Evolutionary conservation across 2,329 filamentous ascomycete genomes (phyloP).

Genomic region (Decorospora gaudefroyi): DNA sequence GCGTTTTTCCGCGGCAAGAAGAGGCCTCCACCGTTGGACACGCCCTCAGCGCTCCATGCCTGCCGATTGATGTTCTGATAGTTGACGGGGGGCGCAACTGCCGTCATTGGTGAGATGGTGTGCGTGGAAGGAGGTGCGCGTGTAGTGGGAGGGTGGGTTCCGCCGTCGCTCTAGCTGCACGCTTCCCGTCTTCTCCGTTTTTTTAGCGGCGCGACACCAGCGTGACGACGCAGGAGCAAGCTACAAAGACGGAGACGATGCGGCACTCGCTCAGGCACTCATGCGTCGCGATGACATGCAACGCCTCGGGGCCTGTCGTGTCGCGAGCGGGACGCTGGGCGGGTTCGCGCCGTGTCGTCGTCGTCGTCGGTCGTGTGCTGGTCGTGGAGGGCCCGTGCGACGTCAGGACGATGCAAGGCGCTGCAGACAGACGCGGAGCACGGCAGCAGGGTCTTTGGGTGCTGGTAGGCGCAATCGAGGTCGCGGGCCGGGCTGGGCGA

Average conservation of each 20-base stretch:
- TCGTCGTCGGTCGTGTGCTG: constrained; percentile 43
- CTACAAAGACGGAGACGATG: constrained; percentile 19
- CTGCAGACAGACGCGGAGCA: constrained; percentile 19
- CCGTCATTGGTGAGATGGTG: constrained; percentile 59
- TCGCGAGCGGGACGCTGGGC: constrained; percentile 1
- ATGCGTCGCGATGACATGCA: constrained; percentile 30
- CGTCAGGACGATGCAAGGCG: constrained; percentile 31
- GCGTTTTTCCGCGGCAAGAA: constrained; percentile 84
- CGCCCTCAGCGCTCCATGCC: constrained; percentile 65
- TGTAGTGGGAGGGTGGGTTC: constrained; percentile 23
- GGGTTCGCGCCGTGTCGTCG: constrained; percentile 20
- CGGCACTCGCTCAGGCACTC: constrained; percentile 31
- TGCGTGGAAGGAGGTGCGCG: constrained; percentile 25
- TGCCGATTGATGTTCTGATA: constrained; percentile 64
- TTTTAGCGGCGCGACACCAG: constrained; percentile 36
- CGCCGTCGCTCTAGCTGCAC: constrained; percentile 33
- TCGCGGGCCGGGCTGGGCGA: constrained; percentile 21
- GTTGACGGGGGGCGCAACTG: constrained; percentile 67
- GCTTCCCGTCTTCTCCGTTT: constrained; percentile 33
- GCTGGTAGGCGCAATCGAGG: constrained; percentile 18
- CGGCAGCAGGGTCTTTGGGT: constrained; percentile 21
- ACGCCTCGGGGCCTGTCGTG: constrained; percentile 13
- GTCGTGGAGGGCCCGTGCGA: constrained; percentile 41
- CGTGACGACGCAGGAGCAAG: constrained; percentile 32
- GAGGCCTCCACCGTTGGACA: constrained; percentile 69